Base-by-base conservation (phyloP, 305 asterid genomes). In the Nicotiana rustica region DNA sequence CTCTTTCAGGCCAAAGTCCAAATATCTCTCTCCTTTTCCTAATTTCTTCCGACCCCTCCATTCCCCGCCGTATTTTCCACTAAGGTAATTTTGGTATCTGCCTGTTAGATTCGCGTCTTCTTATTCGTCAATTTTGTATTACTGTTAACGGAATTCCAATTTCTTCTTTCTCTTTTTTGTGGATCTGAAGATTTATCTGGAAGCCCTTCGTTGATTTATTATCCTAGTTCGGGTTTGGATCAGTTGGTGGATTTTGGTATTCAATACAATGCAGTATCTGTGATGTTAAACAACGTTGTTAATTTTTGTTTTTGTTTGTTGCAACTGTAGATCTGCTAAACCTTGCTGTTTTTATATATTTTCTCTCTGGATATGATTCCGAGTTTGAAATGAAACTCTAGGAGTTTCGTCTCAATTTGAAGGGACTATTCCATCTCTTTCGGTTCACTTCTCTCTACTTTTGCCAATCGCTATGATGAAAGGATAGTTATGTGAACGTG, bases 1-100 rank as follows among this genome's bases (percentile, higher is more conserved):
- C 0, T 71, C 21, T 33, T 67, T 67, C 21, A 6, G 7, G 8
- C 10, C 2, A 13, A 66, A 33, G 19, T 66, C 7, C 80, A 29
- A 49, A 49, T 73, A 47, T 70, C 41, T 73, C 62, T 71, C 13
- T 71, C 78, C 10, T 71, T 44, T 70, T 49, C 21, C 44, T 7
- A 49, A 25, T 25, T 73, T 44, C 78, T 70, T 2, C 10, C 62
- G 44, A 13, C 41, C 19, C 79, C 47, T 52, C 44, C 65, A 75
- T 75, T 75, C 38, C 15, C 80, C 79, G 15, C 65, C 47, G 47
- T 25, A 49, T 25, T 75, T 49, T 8, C 4, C 19, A 1, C 0
- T 2, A 15, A 76, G 80, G 80, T 76, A 76, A 8, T 52, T 55
- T 47, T 1, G n/a, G n/a, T 52, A 4, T n/a, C 21, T 4, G 17